Evolutionary conservation across 805 yeast genomes (phyloP), one percentile per base, ranked within the genome.

Genomic region (Starmerella lactis-condensi): DNA sequence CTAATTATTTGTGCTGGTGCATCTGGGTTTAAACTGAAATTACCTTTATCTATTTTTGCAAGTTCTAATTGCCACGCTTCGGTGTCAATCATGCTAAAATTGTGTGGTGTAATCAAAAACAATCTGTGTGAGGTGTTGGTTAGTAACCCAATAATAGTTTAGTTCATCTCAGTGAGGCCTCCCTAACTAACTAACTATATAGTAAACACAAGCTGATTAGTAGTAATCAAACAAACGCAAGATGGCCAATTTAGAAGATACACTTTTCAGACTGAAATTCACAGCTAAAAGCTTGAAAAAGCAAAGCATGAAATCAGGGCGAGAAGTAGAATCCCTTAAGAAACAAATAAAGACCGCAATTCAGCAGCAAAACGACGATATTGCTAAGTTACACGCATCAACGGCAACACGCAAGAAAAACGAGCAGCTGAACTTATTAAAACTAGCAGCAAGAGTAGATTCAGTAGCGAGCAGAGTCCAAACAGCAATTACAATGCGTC

Each of bases 401-500:
- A 89, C 83, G 54, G 94, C 96, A 23, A 81, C 91, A 26, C 66
- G 99, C 30, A 89, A 89, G 53, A 65, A 76, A 28, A 77, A 76
- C 45, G 99, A 89, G 53, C 61, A 85, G 39, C 61, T 85, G 32
- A 85, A 76, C 48, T 56, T 89, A 33, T 58, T 89, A 32, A 64
- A 85, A 42, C 60, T 89, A 35, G 75, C 94, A 0, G 78, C 93
- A 0, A 58, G 95, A 35, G 78, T 89, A 14, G 99, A 89, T 55
- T 85, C 96, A 0, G 98, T 89, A 16, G 92, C 96, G 0, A 75
- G 91, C 4, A 59, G 98, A 36, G 93, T 89, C 2, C 95, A 85
- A 46, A 89, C 99, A 0, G 98, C 98, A 0, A 95, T 89, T 5
- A 85, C 96, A 0, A 89, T 89, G 99, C 66, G 93, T 42, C 71